Evolutionary conservation across 495 filamentous ascomycete genomes (phyloP).

Genomic region (Aspergillus conjunctus): DNA sequence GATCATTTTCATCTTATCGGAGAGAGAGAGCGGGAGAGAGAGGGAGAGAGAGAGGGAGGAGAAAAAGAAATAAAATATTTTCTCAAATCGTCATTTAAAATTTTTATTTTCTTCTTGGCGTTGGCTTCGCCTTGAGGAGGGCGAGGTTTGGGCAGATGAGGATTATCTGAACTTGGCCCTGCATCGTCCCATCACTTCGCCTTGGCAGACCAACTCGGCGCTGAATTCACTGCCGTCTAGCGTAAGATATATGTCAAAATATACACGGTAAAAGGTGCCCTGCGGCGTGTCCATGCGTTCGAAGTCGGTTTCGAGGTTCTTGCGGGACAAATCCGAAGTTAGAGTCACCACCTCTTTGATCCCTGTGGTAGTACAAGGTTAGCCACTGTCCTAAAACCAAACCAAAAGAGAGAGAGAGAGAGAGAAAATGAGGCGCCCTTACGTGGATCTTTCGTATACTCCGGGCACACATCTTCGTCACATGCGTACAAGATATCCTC

Average conservation of each 20-base stretch:
- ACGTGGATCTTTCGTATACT: slow-evolving; percentile 99
- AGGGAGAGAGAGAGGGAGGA: neutral
- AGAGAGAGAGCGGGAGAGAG: neutral
- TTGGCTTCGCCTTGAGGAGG: neutral
- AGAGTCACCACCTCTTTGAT: slow-evolving; percentile 99
- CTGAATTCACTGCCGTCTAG: slow-evolving; percentile 98
- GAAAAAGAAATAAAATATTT: slow-evolving; percentile 3
- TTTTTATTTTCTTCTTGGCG: slow-evolving; percentile 1
- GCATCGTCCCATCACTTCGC: slow-evolving; percentile 98
- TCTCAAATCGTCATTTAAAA: neutral
- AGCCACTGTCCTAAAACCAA: neutral
- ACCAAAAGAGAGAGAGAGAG: too few species aligned
- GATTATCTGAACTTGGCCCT: slow-evolving; percentile 73
- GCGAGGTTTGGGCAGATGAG: neutral
- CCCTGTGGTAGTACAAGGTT: slow-evolving; percentile 52
- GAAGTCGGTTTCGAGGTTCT: slow-evolving; percentile 98
- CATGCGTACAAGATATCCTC: slow-evolving; percentile 98
- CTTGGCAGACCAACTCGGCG: slow-evolving; percentile 96
- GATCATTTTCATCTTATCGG: neutral
- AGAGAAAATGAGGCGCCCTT: slow-evolving; percentile 50
- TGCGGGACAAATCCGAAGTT: slow-evolving; percentile 93
- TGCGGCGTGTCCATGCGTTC: slow-evolving; percentile 99
- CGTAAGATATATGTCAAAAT: slow-evolving; percentile 86
- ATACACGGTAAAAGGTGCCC: slow-evolving; percentile 92
- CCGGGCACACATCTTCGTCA: slow-evolving; percentile 96